Conservation (phyloP, 495 filamentous ascomycete genomes). For the Penicillium tannophilum region DNA sequence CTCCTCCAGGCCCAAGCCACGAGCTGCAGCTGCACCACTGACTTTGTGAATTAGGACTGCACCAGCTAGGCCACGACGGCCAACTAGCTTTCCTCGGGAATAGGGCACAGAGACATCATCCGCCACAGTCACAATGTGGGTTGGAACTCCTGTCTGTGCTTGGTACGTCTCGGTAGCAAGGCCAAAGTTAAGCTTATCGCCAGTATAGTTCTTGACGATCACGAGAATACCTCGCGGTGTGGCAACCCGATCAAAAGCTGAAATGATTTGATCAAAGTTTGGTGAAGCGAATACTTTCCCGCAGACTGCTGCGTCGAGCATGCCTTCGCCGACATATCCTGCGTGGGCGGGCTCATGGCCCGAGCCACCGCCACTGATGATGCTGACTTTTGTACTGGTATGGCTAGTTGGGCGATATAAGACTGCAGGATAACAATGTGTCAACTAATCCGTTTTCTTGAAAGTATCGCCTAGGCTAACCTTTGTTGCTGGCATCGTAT, state of each 20-base stretch:
- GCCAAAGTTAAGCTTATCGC: conserved; percentile 20
- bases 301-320: conserved; percentile 19
- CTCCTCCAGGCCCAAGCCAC: conserved; percentile 3
- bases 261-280: conserved; percentile 17
- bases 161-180: conserved; percentile 18
- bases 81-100: conserved; percentile 12
- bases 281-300: conserved; percentile 19
- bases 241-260: conserved; percentile 11
- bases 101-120: conserved; percentile 19
- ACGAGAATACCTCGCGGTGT: conserved; percentile 14
- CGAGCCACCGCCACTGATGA: conserved; percentile 21
- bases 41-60: conserved; percentile 16
- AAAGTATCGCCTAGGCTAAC: background rate
- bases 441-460: background rate
- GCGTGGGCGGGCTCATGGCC: conserved; percentile 20
- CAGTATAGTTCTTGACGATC: conserved; percentile 20
- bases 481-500: conserved; percentile 10
- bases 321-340: conserved; percentile 19
- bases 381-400: conserved; percentile 12
- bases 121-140: conserved; percentile 10
- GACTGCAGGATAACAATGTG: background rate
- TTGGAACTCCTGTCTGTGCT: conserved; percentile 7
- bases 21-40: conserved; percentile 12
- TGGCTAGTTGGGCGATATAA: conserved; percentile 8
- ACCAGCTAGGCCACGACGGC: conserved; percentile 13